Conservation (phyloP, 2,329 filamentous ascomycete species). For the Orbilia oligospora region DNA sequence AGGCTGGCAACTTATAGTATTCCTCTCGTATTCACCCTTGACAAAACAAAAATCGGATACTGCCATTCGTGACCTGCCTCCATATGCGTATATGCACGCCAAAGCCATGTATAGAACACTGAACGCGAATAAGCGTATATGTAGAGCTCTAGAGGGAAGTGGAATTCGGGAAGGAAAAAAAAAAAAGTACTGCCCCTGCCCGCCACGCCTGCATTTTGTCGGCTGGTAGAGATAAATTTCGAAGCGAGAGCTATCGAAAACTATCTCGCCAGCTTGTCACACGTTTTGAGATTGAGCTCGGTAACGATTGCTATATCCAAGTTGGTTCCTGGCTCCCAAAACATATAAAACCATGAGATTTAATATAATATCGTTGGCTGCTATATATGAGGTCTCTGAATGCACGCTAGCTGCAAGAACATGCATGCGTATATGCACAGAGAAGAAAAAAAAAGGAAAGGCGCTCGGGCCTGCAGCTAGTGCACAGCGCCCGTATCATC, state of each 20-base stretch:
- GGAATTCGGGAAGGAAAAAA: neutral
- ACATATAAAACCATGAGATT: slow-evolving; percentile 34
- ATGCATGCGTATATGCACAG: slow-evolving; percentile 6
- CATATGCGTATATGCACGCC: too few species aligned
- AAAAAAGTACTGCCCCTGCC: neutral
- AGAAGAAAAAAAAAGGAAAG: neutral
- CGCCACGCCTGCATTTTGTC: slow-evolving; percentile 10
- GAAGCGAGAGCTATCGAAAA: slow-evolving; percentile 4
- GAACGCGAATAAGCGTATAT: slow-evolving; percentile 3
- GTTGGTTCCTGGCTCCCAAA: slow-evolving; percentile 5
- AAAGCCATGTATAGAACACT: neutral
- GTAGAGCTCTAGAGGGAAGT: neutral
- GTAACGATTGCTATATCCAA: neutral
- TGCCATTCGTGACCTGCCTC: too few species aligned
- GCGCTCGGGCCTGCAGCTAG: slow-evolving; percentile 32
- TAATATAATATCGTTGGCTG: slow-evolving; percentile 13
- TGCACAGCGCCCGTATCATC: slow-evolving; percentile 1
- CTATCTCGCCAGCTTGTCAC: neutral
- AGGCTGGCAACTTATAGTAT: slow-evolving; percentile 13
- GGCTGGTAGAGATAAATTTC: slow-evolving; percentile 3
- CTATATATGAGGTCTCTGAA: slow-evolving; percentile 5
- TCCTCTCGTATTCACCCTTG: neutral
- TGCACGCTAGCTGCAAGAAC: neutral
- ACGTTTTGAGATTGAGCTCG: neutral
- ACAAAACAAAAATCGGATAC: neutral